Base-by-base conservation (phyloP, 371 early-diverging fungal genomes). In the Zychaea mexicana region DNA sequence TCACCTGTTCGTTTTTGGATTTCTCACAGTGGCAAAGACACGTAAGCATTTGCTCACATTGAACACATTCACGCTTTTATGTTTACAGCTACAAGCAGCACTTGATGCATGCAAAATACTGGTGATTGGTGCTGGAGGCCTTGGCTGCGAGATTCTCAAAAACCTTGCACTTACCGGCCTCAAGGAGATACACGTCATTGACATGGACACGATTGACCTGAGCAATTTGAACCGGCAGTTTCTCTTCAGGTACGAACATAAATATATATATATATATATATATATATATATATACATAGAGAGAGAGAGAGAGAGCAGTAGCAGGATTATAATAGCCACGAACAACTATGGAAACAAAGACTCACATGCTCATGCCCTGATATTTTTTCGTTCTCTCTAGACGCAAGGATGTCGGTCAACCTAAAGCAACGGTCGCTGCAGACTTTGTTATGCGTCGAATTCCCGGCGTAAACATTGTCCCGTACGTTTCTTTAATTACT, bases 201-300 rank as follows among this genome's bases (percentile, higher is more conserved):
- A 99, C 82, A 85, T 97, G 76, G 99, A 99, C 78, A 97, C 96
- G 0, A 98, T 99, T 54, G 99, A 99, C 66, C 72, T 98, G 38
- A 95, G 97, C 49, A 99, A 99, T 77, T 81, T 99, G 42, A 99
- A 99, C 75, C 85, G 99, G 19, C 99, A 99, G 82, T 98, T 99
- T 69, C 85, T 99, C 56, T 99, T 98, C 82, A 91, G 78, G 75
- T 69, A n/a, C n/a, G n/a, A n/a, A n/a, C n/a, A n/a, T n/a, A n/a
- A n/a, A n/a, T n/a, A n/a, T n/a, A n/a, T n/a, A n/a, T n/a, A n/a
- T n/a, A n/a, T n/a, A n/a, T n/a, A n/a, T n/a, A n/a, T n/a, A n/a
- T n/a, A n/a, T n/a, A n/a, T n/a, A 72, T 57, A 19, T n/a, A 30
- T 38, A 13, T 59, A 31, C 15, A 3, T 13, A 21, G 49, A 12